A percentile compares a stretch with the other conserved stretches of the same genome.
phyloP scores from a whole-genome alignment of 2,329 filamentous ascomycete genomes.

The Thelonectria discophora region DNA sequence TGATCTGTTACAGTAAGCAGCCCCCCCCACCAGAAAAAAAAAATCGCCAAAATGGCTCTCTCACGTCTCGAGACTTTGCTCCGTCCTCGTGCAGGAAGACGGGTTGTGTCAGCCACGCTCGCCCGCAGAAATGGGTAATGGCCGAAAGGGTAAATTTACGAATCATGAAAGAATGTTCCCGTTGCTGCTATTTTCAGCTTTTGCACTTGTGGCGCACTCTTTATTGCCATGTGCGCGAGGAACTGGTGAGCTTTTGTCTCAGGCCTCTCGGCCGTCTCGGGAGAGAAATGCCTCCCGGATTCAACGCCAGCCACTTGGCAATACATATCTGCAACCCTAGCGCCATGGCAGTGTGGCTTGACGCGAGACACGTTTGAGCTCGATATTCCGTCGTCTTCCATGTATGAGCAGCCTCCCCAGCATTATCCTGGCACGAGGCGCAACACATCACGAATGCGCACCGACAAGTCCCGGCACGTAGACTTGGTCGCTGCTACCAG shows the following conservation, averaged over 20 bases:
- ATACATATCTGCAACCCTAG: background rate
- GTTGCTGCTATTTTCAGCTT: constrained; percentile 20
- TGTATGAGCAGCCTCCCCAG: background rate
- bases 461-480: no score
- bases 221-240: background rate
- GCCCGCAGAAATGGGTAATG: constrained; percentile 15
- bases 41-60: background rate
- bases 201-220: background rate
- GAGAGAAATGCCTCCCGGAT: background rate
- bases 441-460: background rate
- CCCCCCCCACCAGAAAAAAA: background rate
- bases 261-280: background rate
- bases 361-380: constrained; percentile 1
- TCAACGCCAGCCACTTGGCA: background rate
- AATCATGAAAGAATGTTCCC: background rate
- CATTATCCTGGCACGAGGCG: background rate
- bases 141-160: background rate
- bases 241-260: background rate
- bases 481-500: no score
- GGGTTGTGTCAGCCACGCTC: constrained; percentile 8
- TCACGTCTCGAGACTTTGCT: background rate
- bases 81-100: background rate
- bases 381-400: background rate
- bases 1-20: background rate
- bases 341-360: constrained; percentile 1